Base-by-base conservation (phyloP, 2,329 filamentous ascomycete species). In the Penicillium sp. region DNA sequence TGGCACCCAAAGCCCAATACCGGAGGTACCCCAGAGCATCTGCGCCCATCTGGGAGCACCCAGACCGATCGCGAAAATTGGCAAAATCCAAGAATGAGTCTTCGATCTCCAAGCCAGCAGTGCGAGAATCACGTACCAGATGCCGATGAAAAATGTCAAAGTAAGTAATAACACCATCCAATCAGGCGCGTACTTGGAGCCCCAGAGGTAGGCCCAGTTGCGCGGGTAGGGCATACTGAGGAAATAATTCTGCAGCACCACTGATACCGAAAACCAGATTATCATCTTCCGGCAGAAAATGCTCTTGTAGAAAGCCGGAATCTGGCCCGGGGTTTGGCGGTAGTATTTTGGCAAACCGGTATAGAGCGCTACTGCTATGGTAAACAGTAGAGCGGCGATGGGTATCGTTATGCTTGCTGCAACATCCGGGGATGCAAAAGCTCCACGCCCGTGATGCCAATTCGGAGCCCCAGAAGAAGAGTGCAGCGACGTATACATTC, bases 241-340 rank as follows among this genome's bases (percentile, higher is more conserved):
- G 76, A 85, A 89, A 78, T 86, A 87, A 72, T 88, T 89, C 68
- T 88, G 86, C 39, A 88, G 72, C 58, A 87, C 75, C 44, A 88
- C 84, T 7, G 82, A 81, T 59, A 86, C 72, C 67, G 88, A 84
- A 75, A 87, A 88, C 86, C 86, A 89, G 10, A 86, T 76, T 47
- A 88, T 81, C 58, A 88, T 84, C 73, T 87, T 87, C 58, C 86
- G 81, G 44, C 85, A 79, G 61, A 82, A 76, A 8, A 88, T 76
- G 3, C 84, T 83, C 51, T 76, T 79, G 74, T 88, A 89, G 77
- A 89, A 88, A 24, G 82, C 84, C 0, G 87, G 86, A 2, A 89
- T 82, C 44, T 80, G 81, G 59, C 86, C 86, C 0, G 87, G 86
- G 31, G 79, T 76, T 66, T 87, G 84, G 52, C 84, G 84, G 74